Evolutionary conservation across 139 green algal species (phyloP).

Genomic region (Picochlorum sp.): DNA sequence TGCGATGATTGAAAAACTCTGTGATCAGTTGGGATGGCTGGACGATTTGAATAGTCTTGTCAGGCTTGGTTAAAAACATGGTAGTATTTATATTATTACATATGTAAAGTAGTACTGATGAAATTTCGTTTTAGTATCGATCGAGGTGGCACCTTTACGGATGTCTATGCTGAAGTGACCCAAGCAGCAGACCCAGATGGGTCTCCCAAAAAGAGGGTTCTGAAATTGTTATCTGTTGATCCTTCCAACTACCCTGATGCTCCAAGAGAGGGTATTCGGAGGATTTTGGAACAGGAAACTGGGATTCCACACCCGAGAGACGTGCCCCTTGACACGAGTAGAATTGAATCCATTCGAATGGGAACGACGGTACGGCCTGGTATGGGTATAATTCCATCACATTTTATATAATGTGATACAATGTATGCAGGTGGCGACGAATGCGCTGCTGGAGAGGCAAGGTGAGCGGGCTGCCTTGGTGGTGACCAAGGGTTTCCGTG

Average conservation of each 20-base stretch:
- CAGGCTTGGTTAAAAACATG: background rate
- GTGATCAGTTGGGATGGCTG: slow-evolving; percentile 47
- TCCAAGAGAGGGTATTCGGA: slow-evolving; percentile 85
- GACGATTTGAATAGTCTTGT: slow-evolving; percentile 45
- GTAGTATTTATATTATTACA: too few species aligned
- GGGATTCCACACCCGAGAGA: slow-evolving; percentile 47
- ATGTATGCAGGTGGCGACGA: slow-evolving; percentile 76
- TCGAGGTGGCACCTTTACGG: slow-evolving; percentile 94
- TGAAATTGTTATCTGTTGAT: slow-evolving; percentile 96
- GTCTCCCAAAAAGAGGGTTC: slow-evolving; percentile 11
- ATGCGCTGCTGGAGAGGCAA: slow-evolving; percentile 88
- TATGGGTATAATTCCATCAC: background rate
- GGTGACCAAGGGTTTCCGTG: slow-evolving; percentile 76
- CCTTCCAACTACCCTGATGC: slow-evolving; percentile 90
- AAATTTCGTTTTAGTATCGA: slow-evolving; percentile 81
- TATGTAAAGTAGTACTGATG: background rate
- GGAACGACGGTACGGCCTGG: slow-evolving; percentile 65
- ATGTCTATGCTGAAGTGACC: slow-evolving; percentile 86
- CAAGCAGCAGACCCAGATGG: background rate
- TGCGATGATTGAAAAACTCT: slow-evolving; percentile 41
- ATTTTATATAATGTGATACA: background rate
- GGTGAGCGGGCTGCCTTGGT: slow-evolving; percentile 70
- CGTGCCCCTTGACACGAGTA: slow-evolving; percentile 65
- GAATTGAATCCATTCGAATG: slow-evolving; percentile 82
- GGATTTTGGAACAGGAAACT: slow-evolving; percentile 79